Evolutionary conservation across 768 basidiomycete genomes (phyloP).

Genomic region (Boletus rex-veris): DNA sequence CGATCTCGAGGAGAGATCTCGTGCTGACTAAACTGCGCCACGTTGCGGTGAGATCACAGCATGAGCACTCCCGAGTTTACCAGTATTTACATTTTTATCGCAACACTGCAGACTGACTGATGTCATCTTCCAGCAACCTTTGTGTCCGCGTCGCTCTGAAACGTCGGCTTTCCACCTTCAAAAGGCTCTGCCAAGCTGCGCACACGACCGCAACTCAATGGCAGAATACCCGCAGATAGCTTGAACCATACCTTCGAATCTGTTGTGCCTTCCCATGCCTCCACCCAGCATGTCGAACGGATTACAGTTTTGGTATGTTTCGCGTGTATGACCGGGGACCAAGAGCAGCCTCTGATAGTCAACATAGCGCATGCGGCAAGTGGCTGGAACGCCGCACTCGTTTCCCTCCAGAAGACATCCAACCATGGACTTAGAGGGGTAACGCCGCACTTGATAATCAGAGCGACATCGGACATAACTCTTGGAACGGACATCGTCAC

Average conservation of each 20-base stretch:
- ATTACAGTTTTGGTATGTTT: neutral
- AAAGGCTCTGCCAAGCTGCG: neutral
- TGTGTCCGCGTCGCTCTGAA: no score
- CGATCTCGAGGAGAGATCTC: slow-evolving; percentile 5
- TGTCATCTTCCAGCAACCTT: no score
- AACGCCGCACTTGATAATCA: neutral
- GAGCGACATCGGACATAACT: no score
- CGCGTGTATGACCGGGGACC: neutral
- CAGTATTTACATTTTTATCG: no score
- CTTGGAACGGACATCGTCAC: no score
- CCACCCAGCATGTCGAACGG: no score
- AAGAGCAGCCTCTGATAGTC: no score
- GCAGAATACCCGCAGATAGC: neutral
- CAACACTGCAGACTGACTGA: no score
- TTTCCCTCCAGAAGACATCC: neutral
- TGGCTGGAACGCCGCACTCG: neutral
- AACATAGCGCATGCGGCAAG: no score
- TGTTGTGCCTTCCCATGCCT: neutral
- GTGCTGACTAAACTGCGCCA: neutral
- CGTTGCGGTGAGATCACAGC: no score
- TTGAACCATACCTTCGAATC: neutral
- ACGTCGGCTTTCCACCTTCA: no score
- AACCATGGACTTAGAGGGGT: slow-evolving; percentile 21
- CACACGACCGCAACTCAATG: neutral
- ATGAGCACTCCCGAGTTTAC: no score